Percentiles rank a stretch among this genome's conserved stretches.
These are phyloP conservation scores for Lactifluus hygrophoroides DNA, from an alignment of 768 basidiomycete species.

Conservation along the genomic window DNA sequence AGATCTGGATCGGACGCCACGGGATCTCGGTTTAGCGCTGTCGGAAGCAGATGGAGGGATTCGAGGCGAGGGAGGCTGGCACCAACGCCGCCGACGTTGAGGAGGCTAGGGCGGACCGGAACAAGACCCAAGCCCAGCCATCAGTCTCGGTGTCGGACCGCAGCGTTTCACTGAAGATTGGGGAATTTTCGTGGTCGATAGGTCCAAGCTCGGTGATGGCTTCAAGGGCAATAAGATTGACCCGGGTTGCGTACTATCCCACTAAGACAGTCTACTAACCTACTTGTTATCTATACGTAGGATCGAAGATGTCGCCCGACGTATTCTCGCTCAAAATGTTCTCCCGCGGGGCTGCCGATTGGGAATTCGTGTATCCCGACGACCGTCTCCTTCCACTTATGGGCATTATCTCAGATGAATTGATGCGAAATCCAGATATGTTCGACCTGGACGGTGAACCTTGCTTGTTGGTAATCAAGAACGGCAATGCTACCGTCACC, in stretches of 20 bases:
- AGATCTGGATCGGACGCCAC: slow-evolving; percentile 23
- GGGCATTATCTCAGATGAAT: slow-evolving; percentile 27
- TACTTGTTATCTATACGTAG: slow-evolving; percentile 20
- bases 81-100: slow-evolving; percentile 1
- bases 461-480: slow-evolving; percentile 31
- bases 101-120: slow-evolving; percentile 4
- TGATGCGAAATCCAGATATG: slow-evolving; percentile 28
- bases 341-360: slow-evolving; percentile 19
- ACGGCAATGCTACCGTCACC: slow-evolving; percentile 28
- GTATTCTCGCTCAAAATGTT: slow-evolving; percentile 23
- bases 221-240: slow-evolving; percentile 31
- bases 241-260: slow-evolving; percentile 27
- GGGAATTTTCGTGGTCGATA: slow-evolving; percentile 24
- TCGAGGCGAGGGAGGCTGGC: slow-evolving; percentile 13
- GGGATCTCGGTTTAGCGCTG: slow-evolving; percentile 21
- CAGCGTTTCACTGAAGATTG: slow-evolving; percentile 27
- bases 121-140: slow-evolving; percentile 20
- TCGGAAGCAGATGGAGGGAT: slow-evolving; percentile 23
- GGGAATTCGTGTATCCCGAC: slow-evolving; percentile 27
- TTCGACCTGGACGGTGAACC: slow-evolving; percentile 25
- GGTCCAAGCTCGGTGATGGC: slow-evolving; percentile 23
- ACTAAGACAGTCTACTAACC: slow-evolving; percentile 23
- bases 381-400: slow-evolving; percentile 28
- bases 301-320: slow-evolving; percentile 18
- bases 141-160: slow-evolving; percentile 17